Conservation (phyloP, 1,284 basidiomycete species). For the Athelia sp. region DNA sequence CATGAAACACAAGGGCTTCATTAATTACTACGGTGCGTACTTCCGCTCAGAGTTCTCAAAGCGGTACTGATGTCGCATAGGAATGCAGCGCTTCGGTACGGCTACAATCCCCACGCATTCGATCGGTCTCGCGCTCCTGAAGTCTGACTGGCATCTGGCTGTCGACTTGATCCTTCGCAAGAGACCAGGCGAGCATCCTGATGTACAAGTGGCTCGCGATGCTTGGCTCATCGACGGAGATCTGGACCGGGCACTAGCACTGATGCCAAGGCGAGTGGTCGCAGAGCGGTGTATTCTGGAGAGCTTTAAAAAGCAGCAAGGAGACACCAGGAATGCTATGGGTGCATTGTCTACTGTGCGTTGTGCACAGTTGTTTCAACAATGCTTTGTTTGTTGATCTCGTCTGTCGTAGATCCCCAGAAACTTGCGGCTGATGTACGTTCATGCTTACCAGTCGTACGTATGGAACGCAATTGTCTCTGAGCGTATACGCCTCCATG, state of each 20-base stretch:
- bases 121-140: slow-evolving; percentile 87
- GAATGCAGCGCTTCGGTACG: slow-evolving; percentile 99
- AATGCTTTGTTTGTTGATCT: not conserved
- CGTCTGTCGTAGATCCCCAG: slow-evolving; percentile 77
- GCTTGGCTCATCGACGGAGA: slow-evolving; percentile 82
- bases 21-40: slow-evolving; percentile 91
- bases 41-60: not conserved
- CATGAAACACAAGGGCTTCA: slow-evolving; percentile 84
- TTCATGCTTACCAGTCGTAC: slow-evolving; percentile 98
- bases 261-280: slow-evolving; percentile 86
- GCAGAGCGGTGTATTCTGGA: slow-evolving; percentile 92
- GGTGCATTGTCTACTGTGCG: slow-evolving; percentile 80
- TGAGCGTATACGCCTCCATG: slow-evolving; percentile 80
- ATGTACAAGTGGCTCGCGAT: slow-evolving; percentile 72
- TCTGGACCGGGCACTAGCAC: slow-evolving; percentile 68
- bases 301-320: slow-evolving; percentile 78
- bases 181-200: slow-evolving; percentile 87
- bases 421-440: slow-evolving; percentile 94
- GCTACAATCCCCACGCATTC: slow-evolving; percentile 93
- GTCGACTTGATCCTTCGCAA: slow-evolving; percentile 78
- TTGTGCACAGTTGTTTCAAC: slow-evolving; percentile 11
- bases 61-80: slow-evolving; percentile 29
- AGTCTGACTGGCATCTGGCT: slow-evolving; percentile 86
- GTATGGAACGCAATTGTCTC: slow-evolving; percentile 97
- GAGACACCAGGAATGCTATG: slow-evolving; percentile 78